These are phyloP conservation scores for Aspergillus sp. DNA, from an alignment of 2,329 filamentous ascomycete genomes.

Conservation along the genomic window DNA sequence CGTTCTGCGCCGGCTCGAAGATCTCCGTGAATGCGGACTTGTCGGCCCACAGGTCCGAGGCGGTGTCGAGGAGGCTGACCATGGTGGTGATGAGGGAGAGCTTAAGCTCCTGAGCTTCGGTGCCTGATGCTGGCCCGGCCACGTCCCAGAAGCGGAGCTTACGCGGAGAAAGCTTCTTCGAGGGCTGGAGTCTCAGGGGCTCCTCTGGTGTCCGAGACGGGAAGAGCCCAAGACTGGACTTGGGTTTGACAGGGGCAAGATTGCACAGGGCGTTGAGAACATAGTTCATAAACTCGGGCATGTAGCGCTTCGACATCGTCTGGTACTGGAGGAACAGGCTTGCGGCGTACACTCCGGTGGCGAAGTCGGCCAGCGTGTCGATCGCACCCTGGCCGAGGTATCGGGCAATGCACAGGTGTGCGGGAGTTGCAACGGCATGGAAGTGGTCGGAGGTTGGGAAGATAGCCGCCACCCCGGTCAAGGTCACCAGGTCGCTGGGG, in stretches of 20 bases:
- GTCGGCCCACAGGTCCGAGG: constrained; percentile 70
- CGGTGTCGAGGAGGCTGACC: constrained; percentile 63
- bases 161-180: constrained; percentile 39
- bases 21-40: constrained; percentile 77
- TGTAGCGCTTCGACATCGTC: constrained; percentile 75
- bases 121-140: constrained; percentile 2
- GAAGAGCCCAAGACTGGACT: constrained; percentile 54
- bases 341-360: constrained; percentile 73
- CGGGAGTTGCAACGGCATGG: constrained; percentile 89
- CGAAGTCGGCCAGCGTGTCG: constrained; percentile 63
- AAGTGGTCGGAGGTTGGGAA: constrained; percentile 98
- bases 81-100: constrained; percentile 63
- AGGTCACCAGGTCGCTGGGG: constrained; percentile 74
- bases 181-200: constrained; percentile 49
- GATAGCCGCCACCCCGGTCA: constrained; percentile 78
- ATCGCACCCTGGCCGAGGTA: constrained; percentile 79
- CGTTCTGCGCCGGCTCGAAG: constrained; percentile 62
- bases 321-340: constrained; percentile 82
- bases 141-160: constrained; percentile 63
- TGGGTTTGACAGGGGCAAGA: constrained; percentile 58
- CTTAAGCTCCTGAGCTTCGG: constrained; percentile 46
- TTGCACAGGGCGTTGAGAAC: constrained; percentile 70
- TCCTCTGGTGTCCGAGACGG: constrained; percentile 59
- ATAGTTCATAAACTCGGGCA: constrained; percentile 86
- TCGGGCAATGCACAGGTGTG: constrained; percentile 77